phyloP scores from a whole-genome alignment of 768 basidiomycete genomes.

The Galerina marginata region DNA sequence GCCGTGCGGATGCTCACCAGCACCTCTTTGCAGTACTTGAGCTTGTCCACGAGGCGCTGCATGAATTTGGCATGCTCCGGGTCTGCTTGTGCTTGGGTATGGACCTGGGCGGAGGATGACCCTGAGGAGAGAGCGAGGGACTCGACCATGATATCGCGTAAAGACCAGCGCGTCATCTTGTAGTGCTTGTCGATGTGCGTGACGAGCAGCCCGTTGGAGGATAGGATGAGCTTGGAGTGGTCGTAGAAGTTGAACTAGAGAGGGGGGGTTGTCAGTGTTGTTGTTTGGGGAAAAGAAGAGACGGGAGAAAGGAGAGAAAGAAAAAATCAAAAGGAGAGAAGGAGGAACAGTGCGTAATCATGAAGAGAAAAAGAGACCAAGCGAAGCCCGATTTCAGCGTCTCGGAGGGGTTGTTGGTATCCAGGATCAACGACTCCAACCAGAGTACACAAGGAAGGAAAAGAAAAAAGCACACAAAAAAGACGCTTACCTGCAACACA shows the following conservation, averaged over 20 bases:
- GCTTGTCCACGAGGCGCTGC: constrained; percentile 73
- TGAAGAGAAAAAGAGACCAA: too few relatives aligned
- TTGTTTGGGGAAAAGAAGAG: too few relatives aligned
- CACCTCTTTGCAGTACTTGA: constrained; percentile 88
- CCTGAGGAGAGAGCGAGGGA: constrained; percentile 44
- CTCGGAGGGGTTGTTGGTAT: too few relatives aligned
- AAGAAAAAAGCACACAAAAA: background rate
- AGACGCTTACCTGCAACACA: constrained; percentile 76
- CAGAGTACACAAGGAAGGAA: too few relatives aligned
- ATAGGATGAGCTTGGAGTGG: constrained; percentile 93
- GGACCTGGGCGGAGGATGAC: constrained; percentile 24
- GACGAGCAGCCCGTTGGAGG: constrained; percentile 75
- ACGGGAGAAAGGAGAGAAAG: too few relatives aligned
- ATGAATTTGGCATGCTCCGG: constrained; percentile 53
- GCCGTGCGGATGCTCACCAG: constrained; percentile 71
- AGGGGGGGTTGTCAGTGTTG: too few relatives aligned
- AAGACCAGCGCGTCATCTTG: constrained; percentile 71
- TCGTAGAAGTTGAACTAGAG: constrained; percentile 99
- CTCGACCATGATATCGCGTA: constrained; percentile 72
- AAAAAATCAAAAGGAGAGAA: too few relatives aligned
- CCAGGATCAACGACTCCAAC: too few relatives aligned
- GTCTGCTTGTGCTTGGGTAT: background rate
- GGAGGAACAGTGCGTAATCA: too few relatives aligned
- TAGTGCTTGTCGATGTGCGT: constrained; percentile 94
- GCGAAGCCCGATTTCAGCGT: too few relatives aligned